Evolutionary conservation across 805 yeast genomes (phyloP).

Genomic region (Nakazawaea wyomingensis): DNA sequence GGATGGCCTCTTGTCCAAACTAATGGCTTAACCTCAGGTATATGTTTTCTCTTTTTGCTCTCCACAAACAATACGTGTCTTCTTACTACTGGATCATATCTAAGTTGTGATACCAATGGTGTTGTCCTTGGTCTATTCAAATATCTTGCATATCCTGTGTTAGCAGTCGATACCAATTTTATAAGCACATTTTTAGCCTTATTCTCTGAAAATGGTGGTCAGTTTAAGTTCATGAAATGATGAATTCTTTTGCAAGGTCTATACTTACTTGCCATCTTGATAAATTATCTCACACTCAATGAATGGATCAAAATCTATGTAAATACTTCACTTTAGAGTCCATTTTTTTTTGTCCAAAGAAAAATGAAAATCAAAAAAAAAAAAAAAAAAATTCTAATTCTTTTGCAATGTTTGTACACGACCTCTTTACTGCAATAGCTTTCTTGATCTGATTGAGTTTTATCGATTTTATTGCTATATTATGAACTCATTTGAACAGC

Average conservation of each 20-base stretch:
- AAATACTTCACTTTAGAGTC: too few species aligned
- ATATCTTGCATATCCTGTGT: conserved; percentile 83
- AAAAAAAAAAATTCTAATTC: too few species aligned
- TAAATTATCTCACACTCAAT: too few species aligned
- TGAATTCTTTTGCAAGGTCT: not conserved
- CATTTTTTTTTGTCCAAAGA: too few species aligned
- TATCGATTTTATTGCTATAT: too few species aligned
- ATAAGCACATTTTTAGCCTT: conserved; percentile 79
- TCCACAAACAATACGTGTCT: conserved; percentile 91
- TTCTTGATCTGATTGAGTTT: too few species aligned
- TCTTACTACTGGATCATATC: conserved; percentile 84
- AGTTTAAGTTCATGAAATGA: not conserved
- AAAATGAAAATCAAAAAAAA: too few species aligned
- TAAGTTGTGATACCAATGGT: conserved; percentile 70
- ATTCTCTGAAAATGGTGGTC: conserved; percentile 25
- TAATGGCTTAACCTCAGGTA: conserved; percentile 46
- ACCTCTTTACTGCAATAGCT: too few species aligned
- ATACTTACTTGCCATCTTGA: conserved; percentile 12
- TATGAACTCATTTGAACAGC: too few species aligned
- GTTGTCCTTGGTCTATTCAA: conserved; percentile 78
- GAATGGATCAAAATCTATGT: too few species aligned
- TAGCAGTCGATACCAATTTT: conserved; percentile 82
- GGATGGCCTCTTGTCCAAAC: conserved; percentile 42
- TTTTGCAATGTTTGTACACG: too few species aligned
- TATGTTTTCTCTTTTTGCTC: conserved; percentile 74